Percentiles rank a stretch among this genome's conserved stretches.
Conservation (phyloP, 1,284 basidiomycete genomes). For the Tylopilus sp. region DNA sequence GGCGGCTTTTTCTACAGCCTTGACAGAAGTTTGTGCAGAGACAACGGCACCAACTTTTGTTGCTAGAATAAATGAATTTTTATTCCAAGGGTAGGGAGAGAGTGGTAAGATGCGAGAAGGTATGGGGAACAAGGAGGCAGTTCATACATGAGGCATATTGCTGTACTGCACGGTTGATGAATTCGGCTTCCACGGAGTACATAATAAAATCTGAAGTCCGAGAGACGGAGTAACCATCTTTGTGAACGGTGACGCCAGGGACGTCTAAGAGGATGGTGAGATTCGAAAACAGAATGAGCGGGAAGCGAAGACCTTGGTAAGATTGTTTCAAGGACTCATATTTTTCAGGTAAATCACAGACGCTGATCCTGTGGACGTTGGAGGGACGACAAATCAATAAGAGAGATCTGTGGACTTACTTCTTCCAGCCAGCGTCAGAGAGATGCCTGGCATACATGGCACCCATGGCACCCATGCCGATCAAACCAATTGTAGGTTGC, state of each 20-base stretch:
- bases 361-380: constrained; percentile 75
- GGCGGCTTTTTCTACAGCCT: constrained; percentile 92
- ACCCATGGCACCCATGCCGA: constrained; percentile 97
- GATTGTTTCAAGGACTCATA: constrained; percentile 74
- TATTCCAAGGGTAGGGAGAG: background rate
- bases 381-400: constrained; percentile 1
- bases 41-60: constrained; percentile 95
- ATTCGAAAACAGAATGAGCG: background rate
- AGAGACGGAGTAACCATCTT: constrained; percentile 88
- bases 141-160: constrained; percentile 91
- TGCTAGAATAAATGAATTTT: constrained; percentile 57
- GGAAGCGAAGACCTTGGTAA: constrained; percentile 64
- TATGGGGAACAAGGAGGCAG: background rate
- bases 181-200: constrained; percentile 96
- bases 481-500: constrained; percentile 87
- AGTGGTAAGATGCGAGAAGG: background rate
- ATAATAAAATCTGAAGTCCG: constrained; percentile 90
- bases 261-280: constrained; percentile 46
- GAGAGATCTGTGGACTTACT: constrained; percentile 57
- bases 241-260: constrained; percentile 73
- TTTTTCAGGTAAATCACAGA: constrained; percentile 90
- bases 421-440: constrained; percentile 85
- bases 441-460: constrained; percentile 90
- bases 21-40: constrained; percentile 96
- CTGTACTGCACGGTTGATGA: constrained; percentile 85